Conservation (phyloP, 345 rosid genomes). For the Limnanthes douglasii region DNA sequence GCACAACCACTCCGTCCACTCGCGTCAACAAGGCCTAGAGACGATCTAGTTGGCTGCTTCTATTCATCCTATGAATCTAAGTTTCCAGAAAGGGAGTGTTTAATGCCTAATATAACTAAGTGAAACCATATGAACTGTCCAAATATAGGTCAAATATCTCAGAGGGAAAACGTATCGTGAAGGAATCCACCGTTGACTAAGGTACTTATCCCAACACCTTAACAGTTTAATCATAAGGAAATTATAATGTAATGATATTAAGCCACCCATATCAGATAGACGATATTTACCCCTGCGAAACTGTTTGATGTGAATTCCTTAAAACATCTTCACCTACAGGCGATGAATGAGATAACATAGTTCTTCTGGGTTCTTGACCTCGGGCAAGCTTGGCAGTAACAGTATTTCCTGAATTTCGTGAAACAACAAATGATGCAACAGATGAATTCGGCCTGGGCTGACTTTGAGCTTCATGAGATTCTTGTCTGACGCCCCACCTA, state of each 20-base stretch:
- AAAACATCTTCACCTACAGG: conserved; percentile 18
- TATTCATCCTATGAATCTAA: too few relatives aligned
- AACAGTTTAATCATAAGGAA: background rate
- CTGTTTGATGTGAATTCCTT: conserved; percentile 15
- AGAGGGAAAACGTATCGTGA: too few relatives aligned
- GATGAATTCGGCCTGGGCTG: conserved; percentile 24
- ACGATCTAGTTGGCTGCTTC: too few relatives aligned
- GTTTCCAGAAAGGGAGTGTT: too few relatives aligned
- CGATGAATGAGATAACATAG: conserved; percentile 26
- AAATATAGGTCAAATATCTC: conserved; percentile 6
- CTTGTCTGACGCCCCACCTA: conserved; percentile 26
- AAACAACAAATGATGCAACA: conserved; percentile 35
- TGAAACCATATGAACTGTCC: background rate
- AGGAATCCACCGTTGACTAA: too few relatives aligned
- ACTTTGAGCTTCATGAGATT: conserved; percentile 19
- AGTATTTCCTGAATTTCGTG: conserved; percentile 37
- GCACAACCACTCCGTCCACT: too few relatives aligned
- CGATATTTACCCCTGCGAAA: conserved; percentile 16
- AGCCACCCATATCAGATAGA: conserved; percentile 4
- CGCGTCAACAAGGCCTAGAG: too few relatives aligned
- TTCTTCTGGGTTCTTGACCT: conserved; percentile 40
- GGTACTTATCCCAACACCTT: conserved; percentile 9
- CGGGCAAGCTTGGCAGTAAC: conserved; percentile 37
- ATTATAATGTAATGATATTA: background rate
- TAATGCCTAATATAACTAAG: too few relatives aligned